A percentile compares a stretch with the other conserved stretches of the same genome.
Evolutionary conservation across 495 filamentous ascomycete species (phyloP).

Genomic region (Durotheca rogersii): DNA sequence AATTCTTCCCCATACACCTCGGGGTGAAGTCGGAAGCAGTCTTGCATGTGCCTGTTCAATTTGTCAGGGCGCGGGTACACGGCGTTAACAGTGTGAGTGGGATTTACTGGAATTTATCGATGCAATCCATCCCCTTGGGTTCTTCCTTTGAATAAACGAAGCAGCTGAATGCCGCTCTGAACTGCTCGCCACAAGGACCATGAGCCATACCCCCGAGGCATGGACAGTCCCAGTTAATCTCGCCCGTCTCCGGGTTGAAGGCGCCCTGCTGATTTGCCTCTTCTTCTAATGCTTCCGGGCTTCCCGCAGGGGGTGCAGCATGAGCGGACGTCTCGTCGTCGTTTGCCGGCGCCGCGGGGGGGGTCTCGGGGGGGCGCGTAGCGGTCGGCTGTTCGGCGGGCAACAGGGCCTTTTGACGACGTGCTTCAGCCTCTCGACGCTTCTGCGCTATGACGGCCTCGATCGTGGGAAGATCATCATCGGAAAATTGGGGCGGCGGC

Average conservation of each 20-base stretch:
- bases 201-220: conserved; percentile 97
- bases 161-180: conserved; percentile 93
- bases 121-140: conserved; percentile 98
- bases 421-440: conserved; percentile 41
- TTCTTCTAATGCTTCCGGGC: conserved; percentile 65
- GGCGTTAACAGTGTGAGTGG: background rate
- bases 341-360: conserved; percentile 25
- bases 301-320: conserved; percentile 21
- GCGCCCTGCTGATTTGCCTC: conserved; percentile 85
- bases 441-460: conserved; percentile 55
- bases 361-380: conserved; percentile 18
- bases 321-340: conserved; percentile 21
- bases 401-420: conserved; percentile 26
- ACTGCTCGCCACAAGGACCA: conserved; percentile 93
- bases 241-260: conserved; percentile 96
- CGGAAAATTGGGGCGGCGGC: conserved; percentile 44
- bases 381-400: conserved; percentile 29
- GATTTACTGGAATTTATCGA: conserved; percentile 93
- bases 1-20: conserved; percentile 92
- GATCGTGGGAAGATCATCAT: conserved; percentile 50
- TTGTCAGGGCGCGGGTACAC: conserved; percentile 28
- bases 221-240: conserved; percentile 99
- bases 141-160: conserved; percentile 93
- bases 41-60: conserved; percentile 77
- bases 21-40: conserved; percentile 89